Evolutionary conservation across 1,284 basidiomycete species (phyloP).

Genomic region (Athelia psychrophila): DNA sequence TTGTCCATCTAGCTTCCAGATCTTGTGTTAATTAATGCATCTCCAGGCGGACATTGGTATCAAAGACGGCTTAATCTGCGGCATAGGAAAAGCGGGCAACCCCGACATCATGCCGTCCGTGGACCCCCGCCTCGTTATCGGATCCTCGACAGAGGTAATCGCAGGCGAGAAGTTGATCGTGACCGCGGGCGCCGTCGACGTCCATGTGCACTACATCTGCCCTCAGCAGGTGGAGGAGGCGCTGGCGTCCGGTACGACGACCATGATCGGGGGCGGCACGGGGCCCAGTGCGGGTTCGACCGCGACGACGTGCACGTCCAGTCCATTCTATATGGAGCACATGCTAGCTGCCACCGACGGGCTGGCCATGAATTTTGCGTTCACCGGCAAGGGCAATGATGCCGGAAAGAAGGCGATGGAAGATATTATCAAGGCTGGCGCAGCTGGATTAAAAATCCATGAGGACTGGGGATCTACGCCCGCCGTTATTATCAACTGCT

Average conservation of each 20-base stretch:
- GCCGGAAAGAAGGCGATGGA: constrained; percentile 69
- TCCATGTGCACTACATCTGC: constrained; percentile 92
- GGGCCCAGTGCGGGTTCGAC: constrained; percentile 90
- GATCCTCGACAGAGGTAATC: constrained; percentile 90
- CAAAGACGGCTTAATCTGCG: constrained; percentile 80
- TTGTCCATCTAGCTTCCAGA: constrained; percentile 2
- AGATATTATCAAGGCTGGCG: constrained; percentile 88
- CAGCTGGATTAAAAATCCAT: constrained; percentile 91
- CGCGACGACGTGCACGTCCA: constrained; percentile 95
- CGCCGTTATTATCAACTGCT: constrained; percentile 73
- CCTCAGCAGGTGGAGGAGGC: constrained; percentile 84
- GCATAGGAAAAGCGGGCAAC: constrained; percentile 96
- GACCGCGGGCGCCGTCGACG: constrained; percentile 93
- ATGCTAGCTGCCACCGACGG: constrained; percentile 91
- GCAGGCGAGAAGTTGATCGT: constrained; percentile 94
- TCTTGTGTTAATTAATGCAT: constrained; percentile 3
- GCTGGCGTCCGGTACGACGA: constrained; percentile 75
- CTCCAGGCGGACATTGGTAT: constrained; percentile 94
- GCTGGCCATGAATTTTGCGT: constrained; percentile 89
- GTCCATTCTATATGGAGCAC: constrained; percentile 80
- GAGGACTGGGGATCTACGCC: constrained; percentile 99
- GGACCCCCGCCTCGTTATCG: constrained; percentile 73
- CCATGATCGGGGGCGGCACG: constrained; percentile 90
- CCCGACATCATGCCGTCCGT: constrained; percentile 91
- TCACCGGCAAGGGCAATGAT: constrained; percentile 96